phyloP scores from a whole-genome alignment of 2,329 filamentous ascomycete species.

The Ambrosiella xylebori region DNA sequence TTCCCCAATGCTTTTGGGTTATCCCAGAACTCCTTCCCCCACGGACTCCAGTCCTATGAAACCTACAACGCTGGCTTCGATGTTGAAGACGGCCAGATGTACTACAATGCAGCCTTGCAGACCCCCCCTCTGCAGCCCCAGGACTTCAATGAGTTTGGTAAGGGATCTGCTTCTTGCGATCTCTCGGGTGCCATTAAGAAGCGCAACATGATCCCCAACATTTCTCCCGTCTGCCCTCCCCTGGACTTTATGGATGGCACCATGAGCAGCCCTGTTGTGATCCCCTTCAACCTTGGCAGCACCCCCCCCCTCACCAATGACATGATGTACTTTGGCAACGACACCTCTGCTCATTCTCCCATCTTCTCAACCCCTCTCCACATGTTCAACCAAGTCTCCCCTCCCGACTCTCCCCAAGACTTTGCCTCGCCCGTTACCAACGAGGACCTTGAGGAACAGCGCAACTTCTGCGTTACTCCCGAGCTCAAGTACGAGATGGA shows the following conservation, averaged over 20 bases:
- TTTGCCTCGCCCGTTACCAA: slow-evolving; percentile 6
- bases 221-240: slow-evolving; percentile 1
- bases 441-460: slow-evolving; percentile 9
- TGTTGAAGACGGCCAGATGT: slow-evolving; percentile 5
- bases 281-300: slow-evolving; percentile 1
- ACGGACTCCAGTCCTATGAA: slow-evolving; percentile 4
- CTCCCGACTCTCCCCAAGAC: slow-evolving; percentile 14
- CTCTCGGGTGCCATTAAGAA: slow-evolving; percentile 6
- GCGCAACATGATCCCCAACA: neutral
- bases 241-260: slow-evolving; percentile 6
- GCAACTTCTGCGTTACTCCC: slow-evolving; percentile 21
- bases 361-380: slow-evolving; percentile 7
- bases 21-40: slow-evolving; percentile 1
- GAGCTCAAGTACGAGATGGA: slow-evolving; percentile 25
- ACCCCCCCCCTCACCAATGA: slow-evolving; percentile 1
- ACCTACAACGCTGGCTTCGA: slow-evolving; percentile 1
- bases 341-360: neutral
- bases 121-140: slow-evolving; percentile 1
- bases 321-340: slow-evolving; percentile 6
- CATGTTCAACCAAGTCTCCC: slow-evolving; percentile 13
- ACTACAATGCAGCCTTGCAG: slow-evolving; percentile 2
- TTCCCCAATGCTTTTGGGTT: slow-evolving; percentile 5
- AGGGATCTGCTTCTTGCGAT: slow-evolving; percentile 11
- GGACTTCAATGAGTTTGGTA: slow-evolving; percentile 7
- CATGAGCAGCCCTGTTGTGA: slow-evolving; percentile 7